Evolutionary conservation across 768 basidiomycete species (phyloP).

Genomic region (Podaxis carcinomalis): DNA sequence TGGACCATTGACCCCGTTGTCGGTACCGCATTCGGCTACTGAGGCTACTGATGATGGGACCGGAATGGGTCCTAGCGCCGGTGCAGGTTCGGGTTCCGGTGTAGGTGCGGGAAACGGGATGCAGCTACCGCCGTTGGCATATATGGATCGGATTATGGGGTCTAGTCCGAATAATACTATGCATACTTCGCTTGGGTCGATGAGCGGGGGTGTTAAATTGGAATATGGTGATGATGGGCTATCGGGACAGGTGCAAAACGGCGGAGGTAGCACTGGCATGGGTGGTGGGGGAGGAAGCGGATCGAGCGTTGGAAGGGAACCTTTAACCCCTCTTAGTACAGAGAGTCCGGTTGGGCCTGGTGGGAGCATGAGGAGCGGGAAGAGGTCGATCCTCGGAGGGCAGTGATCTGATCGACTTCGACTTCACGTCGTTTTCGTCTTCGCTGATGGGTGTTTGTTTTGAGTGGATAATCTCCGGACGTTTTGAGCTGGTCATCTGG

Average conservation of each 20-base stretch:
- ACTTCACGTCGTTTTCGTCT: background rate
- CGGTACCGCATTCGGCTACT: constrained; percentile 6
- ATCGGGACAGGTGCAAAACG: background rate
- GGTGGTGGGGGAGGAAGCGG: background rate
- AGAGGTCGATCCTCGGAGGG: background rate
- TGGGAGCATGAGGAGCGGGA: background rate
- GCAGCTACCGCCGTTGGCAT: constrained; percentile 9
- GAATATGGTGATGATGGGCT: background rate
- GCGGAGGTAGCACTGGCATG: background rate
- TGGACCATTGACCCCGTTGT: constrained; percentile 9
- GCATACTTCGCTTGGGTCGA: background rate
- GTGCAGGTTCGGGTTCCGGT: background rate
- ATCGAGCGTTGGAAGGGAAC: constrained; percentile 2
- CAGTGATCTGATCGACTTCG: background rate
- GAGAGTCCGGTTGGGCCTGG: constrained; percentile 9
- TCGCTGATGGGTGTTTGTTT: background rate
- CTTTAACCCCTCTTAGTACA: constrained; percentile 10
- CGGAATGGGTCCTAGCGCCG: background rate
- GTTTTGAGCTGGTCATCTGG: background rate
- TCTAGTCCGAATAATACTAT: background rate
- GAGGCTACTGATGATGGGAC: background rate
- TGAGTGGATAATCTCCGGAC: background rate
- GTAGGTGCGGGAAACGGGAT: background rate
- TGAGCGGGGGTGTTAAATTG: background rate
- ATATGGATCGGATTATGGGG: constrained; percentile 7